Evolutionary conservation across 495 filamentous ascomycete genomes (phyloP).

Genomic region (Xylaria acuta): DNA sequence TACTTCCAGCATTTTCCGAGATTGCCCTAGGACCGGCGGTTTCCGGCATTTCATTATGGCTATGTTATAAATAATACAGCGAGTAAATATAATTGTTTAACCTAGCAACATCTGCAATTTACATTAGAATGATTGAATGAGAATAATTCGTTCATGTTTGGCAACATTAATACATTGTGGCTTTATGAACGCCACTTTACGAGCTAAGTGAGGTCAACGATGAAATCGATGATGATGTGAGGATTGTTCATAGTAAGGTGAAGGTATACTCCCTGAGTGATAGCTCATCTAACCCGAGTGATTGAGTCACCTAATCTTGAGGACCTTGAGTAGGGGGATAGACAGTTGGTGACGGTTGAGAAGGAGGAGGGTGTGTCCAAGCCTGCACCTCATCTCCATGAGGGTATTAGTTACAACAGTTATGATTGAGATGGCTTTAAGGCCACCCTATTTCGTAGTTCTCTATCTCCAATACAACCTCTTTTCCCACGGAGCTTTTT

Average conservation of each 20-base stretch:
- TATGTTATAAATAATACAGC: constrained; percentile 3
- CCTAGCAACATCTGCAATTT: not conserved
- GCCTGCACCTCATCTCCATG: not conserved
- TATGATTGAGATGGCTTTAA: not conserved
- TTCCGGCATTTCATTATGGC: not conserved
- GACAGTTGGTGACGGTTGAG: too few species aligned
- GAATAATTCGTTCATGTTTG: too few species aligned
- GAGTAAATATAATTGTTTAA: not conserved
- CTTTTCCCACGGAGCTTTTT: not conserved
- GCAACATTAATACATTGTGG: too few species aligned
- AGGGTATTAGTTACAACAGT: not conserved
- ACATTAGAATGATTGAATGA: too few species aligned
- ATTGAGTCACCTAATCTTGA: not conserved
- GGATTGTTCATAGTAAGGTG: not conserved
- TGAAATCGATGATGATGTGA: too few species aligned
- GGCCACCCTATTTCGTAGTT: not conserved
- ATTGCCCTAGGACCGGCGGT: not conserved
- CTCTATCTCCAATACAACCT: not conserved
- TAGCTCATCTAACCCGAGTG: not conserved
- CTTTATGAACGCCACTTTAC: too few species aligned
- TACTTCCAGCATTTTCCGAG: not conserved
- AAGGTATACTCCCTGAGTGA: not conserved
- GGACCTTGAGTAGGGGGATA: not conserved
- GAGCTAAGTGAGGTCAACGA: too few species aligned
- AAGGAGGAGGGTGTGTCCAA: not conserved